Evolutionary conservation across 345 rosid species (phyloP), one percentile per base, ranked within the genome.

Genomic region (Sisymbrium irio): DNA sequence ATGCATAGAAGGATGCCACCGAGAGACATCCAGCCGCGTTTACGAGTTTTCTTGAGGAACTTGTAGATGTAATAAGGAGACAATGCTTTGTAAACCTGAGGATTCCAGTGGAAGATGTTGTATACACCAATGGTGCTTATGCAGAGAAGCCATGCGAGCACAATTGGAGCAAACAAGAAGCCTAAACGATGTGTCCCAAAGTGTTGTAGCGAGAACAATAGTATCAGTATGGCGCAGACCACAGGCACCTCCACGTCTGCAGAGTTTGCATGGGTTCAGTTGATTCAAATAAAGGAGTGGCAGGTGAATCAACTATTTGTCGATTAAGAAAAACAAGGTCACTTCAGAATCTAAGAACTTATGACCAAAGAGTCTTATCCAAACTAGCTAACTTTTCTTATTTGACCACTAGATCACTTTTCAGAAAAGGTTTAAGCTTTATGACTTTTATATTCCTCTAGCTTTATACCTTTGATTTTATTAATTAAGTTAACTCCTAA

Each of bases 1-100:
- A 95, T 92, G 65, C 98, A 95, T 70, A 95, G 55, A 62, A 95
- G 83, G 78, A 92, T 95, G 75, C 99, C 99, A 22, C 98, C 99
- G 65, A 95, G 82, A 74, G 99, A 95, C 98, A 90, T 92, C 97
- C 97, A 95, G n/a, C 99, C 99, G n/a, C 90, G 83, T 79, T 77
- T 84, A 65, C 77, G 89, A 53, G 99, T 95, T 77, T 95, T 92
- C 81, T 81, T 92, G 61, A 95, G 76, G 79, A 95, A 95, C 74
- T 86, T 92, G 73, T 85, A 86, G 86, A 95, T 95, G 80, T 95
- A 92, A 67, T 86, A 86, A 3, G 99, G 99, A 46, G 97, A 92
- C 46, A 95, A 87, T n/a, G 99, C 99, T 85, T 83, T 82, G 80
- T 88, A 95, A 40, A 95, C 88, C n/a, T 84, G 81, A 68, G 97